Evolutionary conservation across 2,329 filamentous ascomycete genomes (phyloP), one percentile per base, ranked within the genome.

Genomic region (Trichoderma afroharzianum): DNA sequence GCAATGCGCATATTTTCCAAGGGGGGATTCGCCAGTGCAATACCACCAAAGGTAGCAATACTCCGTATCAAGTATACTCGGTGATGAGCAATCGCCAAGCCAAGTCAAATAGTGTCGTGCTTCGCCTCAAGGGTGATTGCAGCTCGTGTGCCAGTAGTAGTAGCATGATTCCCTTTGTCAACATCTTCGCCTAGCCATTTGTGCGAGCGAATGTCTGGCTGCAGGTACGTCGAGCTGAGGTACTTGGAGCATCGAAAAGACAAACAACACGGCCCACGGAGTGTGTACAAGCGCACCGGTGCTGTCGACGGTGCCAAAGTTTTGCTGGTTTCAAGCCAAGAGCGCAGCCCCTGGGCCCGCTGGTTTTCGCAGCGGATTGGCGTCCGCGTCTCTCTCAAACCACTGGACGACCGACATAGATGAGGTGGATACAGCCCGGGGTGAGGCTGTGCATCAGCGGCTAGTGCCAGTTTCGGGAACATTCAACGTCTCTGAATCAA

Each of bases 391-490:
- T 62, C 55, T 57, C 47, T 71, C 61, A 61, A 64, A 71, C 62
- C 47, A 71, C 68, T 70, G 47, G 59, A 43, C 55, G 36, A 61
- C 32, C 58, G 53, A 70, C 57, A 47, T 55, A 62, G 15, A 66
- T 58, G 50, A 50, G 43, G 68, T 71, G 68, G 68, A 59, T 66
- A 58, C 61, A 43, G 32, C 50, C 62, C 28, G 28, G 68, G 62
- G 61, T 59, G 68, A 66, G 61, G 68, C 68, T 59, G 61, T 66
- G 68, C 68, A 66, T 66, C 61, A 64, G 61, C 61, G 68, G 24
- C 68, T 70, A 63, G 68, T 55, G 43, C 59, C 59, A 57, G 61
- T 63, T 70, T 70, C 32, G 68, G 68, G 47, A 43, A 57, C 32
- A 63, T 63, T 33, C 47, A 32, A 63, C 47, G 62, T 63, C 33